These are phyloP conservation scores for Groenewaldozyma salmanticensis DNA, from an alignment of 805 yeast genomes.

Conservation along the genomic window DNA sequence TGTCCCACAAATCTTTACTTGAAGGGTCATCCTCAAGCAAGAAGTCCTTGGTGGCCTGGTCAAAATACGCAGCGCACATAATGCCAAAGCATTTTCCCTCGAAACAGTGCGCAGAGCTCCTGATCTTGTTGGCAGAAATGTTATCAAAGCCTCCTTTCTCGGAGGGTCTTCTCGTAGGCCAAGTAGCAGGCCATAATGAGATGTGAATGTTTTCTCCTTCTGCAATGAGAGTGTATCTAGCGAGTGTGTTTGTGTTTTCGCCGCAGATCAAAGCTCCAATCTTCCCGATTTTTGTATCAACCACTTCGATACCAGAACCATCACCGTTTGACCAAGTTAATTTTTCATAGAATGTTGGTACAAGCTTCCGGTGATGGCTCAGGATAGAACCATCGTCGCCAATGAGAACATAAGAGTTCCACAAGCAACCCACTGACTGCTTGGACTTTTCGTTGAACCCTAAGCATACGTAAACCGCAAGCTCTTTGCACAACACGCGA, in stretches of 20 bases:
- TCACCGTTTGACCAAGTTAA: constrained; percentile 21
- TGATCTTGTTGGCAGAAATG: constrained; percentile 18
- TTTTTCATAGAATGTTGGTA: constrained; percentile 20
- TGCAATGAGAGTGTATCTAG: constrained; percentile 19
- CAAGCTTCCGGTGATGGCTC: constrained; percentile 18
- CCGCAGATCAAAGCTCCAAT: constrained; percentile 20
- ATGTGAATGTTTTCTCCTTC: constrained; percentile 22
- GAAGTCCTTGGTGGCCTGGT: constrained; percentile 16
- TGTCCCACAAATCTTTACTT: constrained; percentile 13
- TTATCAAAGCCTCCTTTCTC: constrained; percentile 11
- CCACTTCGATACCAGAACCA: constrained; percentile 18
- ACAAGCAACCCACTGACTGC: constrained; percentile 21
- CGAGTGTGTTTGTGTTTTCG: constrained; percentile 22
- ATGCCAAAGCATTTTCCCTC: constrained; percentile 23
- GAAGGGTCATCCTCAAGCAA: constrained; percentile 21
- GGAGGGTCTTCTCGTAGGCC: constrained; percentile 12
- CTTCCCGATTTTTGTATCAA: constrained; percentile 18
- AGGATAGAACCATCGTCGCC: constrained; percentile 17
- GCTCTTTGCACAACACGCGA: constrained; percentile 11
- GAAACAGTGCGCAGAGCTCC: constrained; percentile 21
- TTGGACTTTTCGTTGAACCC: constrained; percentile 21
- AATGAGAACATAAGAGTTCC: constrained; percentile 20
- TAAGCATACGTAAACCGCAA: constrained; percentile 17
- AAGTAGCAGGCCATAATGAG: constrained; percentile 20
- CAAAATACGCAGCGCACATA: constrained; percentile 19